phyloP scores from a whole-genome alignment of 257 asterid species.

The Handroanthus guayacan region DNA sequence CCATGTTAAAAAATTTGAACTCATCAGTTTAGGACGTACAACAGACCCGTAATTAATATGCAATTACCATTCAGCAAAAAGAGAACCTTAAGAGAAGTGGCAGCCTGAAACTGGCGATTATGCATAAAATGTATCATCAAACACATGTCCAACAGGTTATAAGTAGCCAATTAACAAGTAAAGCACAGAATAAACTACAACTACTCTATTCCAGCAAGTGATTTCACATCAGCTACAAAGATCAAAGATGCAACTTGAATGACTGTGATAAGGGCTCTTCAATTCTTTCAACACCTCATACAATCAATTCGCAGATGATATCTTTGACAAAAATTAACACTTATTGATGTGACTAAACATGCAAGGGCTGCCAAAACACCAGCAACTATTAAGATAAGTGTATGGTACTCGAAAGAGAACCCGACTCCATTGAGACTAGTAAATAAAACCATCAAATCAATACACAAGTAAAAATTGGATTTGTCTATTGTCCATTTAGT shows the following conservation, averaged over 20 bases:
- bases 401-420: constrained; percentile 3
- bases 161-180: background rate
- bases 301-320: constrained; percentile 3
- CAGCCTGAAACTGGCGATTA: background rate
- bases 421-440: background rate
- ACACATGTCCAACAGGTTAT: constrained; percentile 12
- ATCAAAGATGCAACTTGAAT: background rate
- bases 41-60: constrained; percentile 16
- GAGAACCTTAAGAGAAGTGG: background rate
- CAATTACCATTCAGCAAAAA: constrained; percentile 11
- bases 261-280: constrained; percentile 1
- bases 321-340: background rate
- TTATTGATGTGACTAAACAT: background rate
- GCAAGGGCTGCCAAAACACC: background rate
- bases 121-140: constrained; percentile 11
- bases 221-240: background rate
- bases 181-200: background rate
- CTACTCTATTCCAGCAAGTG: background rate
- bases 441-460: background rate
- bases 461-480: background rate
- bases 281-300: constrained; percentile 2
- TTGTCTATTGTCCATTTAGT: background rate
- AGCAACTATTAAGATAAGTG: background rate
- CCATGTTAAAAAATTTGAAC: background rate
- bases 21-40: background rate